Base-by-base conservation (phyloP, 148 eudicot species). In the Rhododendron vialii region DNA sequence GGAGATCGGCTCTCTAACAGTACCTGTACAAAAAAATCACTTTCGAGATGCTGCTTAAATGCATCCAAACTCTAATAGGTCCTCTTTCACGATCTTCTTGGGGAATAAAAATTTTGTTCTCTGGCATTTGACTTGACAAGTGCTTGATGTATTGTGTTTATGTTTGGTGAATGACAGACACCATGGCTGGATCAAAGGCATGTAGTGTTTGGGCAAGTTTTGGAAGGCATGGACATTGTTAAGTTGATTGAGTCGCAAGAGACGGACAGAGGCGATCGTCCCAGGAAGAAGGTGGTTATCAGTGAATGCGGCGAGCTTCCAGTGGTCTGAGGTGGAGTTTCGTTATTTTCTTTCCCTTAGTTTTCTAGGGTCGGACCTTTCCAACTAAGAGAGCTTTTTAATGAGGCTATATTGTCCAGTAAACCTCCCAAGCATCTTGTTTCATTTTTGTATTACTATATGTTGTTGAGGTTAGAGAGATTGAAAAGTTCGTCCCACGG, bases 241-340 rank as follows among this genome's bases (percentile, higher is more conserved):
- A 92, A 86, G 93, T 89, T 93, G 80, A 90, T 97, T 33, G 98
- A 97, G 84, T 91, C 95, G 3, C 96, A 94, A 85, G 96, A 93
- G 87, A 97, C 98, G 0, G 99, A 93, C 89, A 93, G 95, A 90
- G 98, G 98, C 80, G 98, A 97, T 89, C 98, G 98, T 81, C 99
- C 99, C 3, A 88, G 78, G 77, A 90, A 93, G 89, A 94, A 89
- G 91, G 94, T 97, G 81, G 95, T 92, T 86, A 90, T 97, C 86
- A 92, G 91, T 81, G 98, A 95, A 35, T 94, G 93, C 83, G 98
- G 99, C 59, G 99, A 97, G 88, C 96, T 97, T 82, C 98, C 98
- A 10, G 22, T 85, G 30, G 96, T 86, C 80, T 94, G 86, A 91
- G 85, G 76, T 89, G 55, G 47, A 17, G 8, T 63, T 84, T 67